These are phyloP conservation scores for Sphaerostilbella broomeana DNA, from an alignment of 2,329 filamentous ascomycete genomes.

Conservation along the genomic window DNA sequence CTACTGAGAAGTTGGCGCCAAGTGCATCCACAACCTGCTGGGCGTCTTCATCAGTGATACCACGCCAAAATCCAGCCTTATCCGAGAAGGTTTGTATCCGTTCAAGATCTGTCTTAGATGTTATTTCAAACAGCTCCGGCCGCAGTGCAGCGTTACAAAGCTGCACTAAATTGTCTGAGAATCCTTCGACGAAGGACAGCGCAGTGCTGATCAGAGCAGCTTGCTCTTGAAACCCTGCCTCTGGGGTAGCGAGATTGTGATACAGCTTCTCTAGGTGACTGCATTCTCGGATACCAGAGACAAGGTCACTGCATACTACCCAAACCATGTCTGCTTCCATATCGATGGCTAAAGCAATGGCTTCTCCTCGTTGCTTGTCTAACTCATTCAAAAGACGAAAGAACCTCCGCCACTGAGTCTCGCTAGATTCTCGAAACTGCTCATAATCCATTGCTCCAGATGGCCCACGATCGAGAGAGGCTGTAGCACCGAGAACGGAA, in stretches of 20 bases:
- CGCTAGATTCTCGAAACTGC: slow-evolving; percentile 64
- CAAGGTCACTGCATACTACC: slow-evolving; percentile 75
- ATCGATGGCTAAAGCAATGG: slow-evolving; percentile 72
- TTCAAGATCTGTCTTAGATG: slow-evolving; percentile 62
- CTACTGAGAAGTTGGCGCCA: slow-evolving; percentile 57
- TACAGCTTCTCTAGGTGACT: slow-evolving; percentile 68
- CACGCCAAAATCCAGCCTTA: slow-evolving; percentile 67
- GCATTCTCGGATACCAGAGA: slow-evolving; percentile 73
- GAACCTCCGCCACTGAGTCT: slow-evolving; percentile 84
- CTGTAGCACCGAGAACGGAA: slow-evolving; percentile 62
- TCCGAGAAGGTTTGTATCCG: slow-evolving; percentile 74
- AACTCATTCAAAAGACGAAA: slow-evolving; percentile 80
- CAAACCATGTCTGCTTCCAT: slow-evolving; percentile 64
- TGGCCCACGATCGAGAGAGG: slow-evolving; percentile 54
- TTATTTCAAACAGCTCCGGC: slow-evolving; percentile 67
- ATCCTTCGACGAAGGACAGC: slow-evolving; percentile 60
- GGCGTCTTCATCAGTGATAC: slow-evolving; percentile 77
- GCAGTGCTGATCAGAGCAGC: slow-evolving; percentile 64
- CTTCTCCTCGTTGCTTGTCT: slow-evolving; percentile 78
- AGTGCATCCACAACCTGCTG: slow-evolving; percentile 60
- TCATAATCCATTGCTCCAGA: slow-evolving; percentile 67
- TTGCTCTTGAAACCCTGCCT: slow-evolving; percentile 46
- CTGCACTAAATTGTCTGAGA: slow-evolving; percentile 63
- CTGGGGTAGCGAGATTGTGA: slow-evolving; percentile 55
- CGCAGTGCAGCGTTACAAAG: slow-evolving; percentile 62